A percentile compares a stretch with the other conserved stretches of the same genome.
Evolutionary conservation across 2,329 filamentous ascomycete species (phyloP).

Genomic region (Verticillium tricorpus): DNA sequence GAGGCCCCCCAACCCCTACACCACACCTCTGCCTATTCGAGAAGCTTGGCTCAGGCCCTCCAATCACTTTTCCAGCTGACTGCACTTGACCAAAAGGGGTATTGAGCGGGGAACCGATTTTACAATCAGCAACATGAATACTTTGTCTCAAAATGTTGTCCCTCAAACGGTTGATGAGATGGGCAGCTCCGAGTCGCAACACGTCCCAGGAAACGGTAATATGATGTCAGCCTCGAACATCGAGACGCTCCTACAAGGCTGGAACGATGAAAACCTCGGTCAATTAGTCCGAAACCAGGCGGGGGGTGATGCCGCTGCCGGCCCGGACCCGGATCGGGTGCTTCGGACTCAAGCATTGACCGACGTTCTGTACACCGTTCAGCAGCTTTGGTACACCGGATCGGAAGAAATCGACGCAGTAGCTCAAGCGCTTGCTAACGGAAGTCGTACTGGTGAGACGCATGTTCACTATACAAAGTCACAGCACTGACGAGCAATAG

Average conservation of each 20-base stretch:
- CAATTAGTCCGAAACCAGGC: background rate
- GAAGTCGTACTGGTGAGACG: constrained; percentile 50
- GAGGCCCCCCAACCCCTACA: background rate
- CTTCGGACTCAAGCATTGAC: background rate
- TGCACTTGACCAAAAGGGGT: background rate
- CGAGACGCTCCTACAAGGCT: background rate
- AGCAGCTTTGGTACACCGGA: constrained; percentile 34
- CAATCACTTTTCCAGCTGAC: background rate
- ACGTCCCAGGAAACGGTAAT: background rate
- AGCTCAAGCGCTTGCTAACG: constrained; percentile 49
- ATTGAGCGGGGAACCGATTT: background rate
- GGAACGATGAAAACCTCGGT: background rate
- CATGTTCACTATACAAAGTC: background rate
- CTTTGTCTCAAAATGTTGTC: background rate
- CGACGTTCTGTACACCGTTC: constrained; percentile 32
- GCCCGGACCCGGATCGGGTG: background rate
- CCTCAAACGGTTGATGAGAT: background rate
- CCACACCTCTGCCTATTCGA: background rate
- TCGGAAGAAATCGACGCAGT: constrained; percentile 38
- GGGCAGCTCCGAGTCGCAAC: background rate
- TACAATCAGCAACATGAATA: background rate
- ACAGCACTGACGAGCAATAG: constrained; percentile 24
- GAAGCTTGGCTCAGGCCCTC: background rate
- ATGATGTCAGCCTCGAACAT: background rate
- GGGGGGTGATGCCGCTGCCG: background rate